Evolutionary conservation across 768 basidiomycete genomes (phyloP).

Genomic region (Galerina marginata): DNA sequence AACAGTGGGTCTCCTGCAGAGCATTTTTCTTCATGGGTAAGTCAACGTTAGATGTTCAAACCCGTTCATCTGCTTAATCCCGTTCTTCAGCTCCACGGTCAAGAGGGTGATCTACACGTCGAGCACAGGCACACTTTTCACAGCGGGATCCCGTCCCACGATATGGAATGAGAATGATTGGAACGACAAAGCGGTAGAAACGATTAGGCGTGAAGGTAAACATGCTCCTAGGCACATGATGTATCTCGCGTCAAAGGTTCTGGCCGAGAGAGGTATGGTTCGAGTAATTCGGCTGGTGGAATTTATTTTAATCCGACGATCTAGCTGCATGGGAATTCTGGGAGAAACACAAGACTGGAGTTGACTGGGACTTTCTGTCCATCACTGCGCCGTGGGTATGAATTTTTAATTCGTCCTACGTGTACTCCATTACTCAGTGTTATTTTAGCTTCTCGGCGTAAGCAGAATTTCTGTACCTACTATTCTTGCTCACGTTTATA

Average conservation of each 20-base stretch:
- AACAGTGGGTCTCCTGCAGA: constrained; percentile 64
- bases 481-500: neutral
- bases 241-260: constrained; percentile 64
- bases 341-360: constrained; percentile 1
- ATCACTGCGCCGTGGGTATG: constrained; percentile 9
- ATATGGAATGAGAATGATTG: constrained; percentile 58
- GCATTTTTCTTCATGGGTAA: constrained; percentile 57
- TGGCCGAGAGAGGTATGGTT: constrained; percentile 59
- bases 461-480: neutral
- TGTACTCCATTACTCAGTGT: neutral
- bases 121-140: constrained; percentile 55
- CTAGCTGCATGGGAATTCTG: constrained; percentile 17
- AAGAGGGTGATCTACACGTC: constrained; percentile 73
- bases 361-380: constrained; percentile 12
- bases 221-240: constrained; percentile 41
- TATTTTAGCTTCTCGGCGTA: constrained; percentile 5
- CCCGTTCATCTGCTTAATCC: neutral
- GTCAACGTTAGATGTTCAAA: constrained; percentile 1
- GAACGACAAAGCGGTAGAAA: constrained; percentile 54
- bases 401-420: neutral
- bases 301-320: neutral
- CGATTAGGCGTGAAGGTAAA: constrained; percentile 51
- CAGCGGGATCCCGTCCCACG: constrained; percentile 20
- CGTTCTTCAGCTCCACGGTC: constrained; percentile 41
- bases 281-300: neutral